phyloP scores from a whole-genome alignment of 2,329 filamentous ascomycete genomes.

The Phyllosticta citriasiana region DNA sequence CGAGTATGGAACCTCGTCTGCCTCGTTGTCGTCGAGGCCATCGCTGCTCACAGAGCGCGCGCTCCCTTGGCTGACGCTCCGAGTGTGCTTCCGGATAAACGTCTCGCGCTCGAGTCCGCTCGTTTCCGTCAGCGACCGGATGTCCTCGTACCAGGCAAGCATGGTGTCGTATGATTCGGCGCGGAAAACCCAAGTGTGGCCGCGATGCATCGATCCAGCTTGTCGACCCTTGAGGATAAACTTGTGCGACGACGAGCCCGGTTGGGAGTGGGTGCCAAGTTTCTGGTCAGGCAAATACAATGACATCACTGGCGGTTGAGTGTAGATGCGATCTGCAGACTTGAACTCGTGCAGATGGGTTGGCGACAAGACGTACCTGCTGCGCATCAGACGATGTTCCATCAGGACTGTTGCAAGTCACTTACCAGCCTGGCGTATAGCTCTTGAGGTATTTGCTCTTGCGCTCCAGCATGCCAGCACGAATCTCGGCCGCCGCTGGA shows the following conservation, averaged over 20 bases:
- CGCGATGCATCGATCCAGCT: slow-evolving; percentile 82
- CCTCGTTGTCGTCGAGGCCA: slow-evolving; percentile 56
- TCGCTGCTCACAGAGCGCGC: slow-evolving; percentile 54
- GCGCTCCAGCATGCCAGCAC: slow-evolving; percentile 83
- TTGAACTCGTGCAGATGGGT: slow-evolving; percentile 99
- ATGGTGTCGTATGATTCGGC: slow-evolving; percentile 77
- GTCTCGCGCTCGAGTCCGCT: slow-evolving; percentile 78
- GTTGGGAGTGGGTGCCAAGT: slow-evolving; percentile 78
- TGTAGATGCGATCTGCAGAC: slow-evolving; percentile 77
- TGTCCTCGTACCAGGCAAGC: slow-evolving; percentile 94
- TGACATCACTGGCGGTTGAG: slow-evolving; percentile 88
- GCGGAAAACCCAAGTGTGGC: slow-evolving; percentile 59
- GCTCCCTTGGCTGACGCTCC: slow-evolving; percentile 61
- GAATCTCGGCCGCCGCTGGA: slow-evolving; percentile 71
- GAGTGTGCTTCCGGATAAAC: slow-evolving; percentile 73
- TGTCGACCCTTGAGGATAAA: slow-evolving; percentile 96
- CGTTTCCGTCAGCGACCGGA: slow-evolving; percentile 80
- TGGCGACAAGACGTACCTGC: slow-evolving; percentile 86
- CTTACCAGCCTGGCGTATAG: slow-evolving; percentile 88
- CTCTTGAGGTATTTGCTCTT: slow-evolving; percentile 99
- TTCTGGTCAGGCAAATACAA: slow-evolving; percentile 92
- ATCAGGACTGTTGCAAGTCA: not conserved
- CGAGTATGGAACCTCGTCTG: slow-evolving; percentile 51
- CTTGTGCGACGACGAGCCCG: slow-evolving; percentile 81
- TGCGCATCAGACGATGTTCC: slow-evolving; percentile 6